Evolutionary conservation across 2,329 filamentous ascomycete species (phyloP).

Genomic region (Pestalotiopsis sp.): DNA sequence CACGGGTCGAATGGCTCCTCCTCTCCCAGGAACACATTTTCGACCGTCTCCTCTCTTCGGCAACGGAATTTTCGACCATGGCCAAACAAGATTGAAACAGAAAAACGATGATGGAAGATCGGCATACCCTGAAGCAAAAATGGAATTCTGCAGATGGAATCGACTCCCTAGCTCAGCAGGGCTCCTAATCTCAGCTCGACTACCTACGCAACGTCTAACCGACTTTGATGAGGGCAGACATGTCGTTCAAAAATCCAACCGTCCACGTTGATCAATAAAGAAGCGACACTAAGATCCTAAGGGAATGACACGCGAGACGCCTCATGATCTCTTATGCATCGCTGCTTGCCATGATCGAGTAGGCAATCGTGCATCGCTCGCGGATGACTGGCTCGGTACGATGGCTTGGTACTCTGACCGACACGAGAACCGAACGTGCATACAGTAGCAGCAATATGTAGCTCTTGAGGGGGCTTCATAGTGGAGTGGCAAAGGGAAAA

Average conservation of each 20-base stretch:
- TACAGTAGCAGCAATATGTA: not conserved
- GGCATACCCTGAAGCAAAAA: not conserved
- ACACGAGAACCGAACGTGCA: not conserved
- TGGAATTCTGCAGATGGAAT: not conserved
- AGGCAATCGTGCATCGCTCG: not conserved
- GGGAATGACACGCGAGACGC: slow-evolving; percentile 2
- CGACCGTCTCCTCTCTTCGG: not conserved
- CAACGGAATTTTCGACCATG: not conserved
- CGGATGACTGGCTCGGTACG: not conserved
- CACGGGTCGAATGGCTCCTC: not conserved
- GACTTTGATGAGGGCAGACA: not conserved
- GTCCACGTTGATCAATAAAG: not conserved
- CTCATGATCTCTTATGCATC: slow-evolving; percentile 3
- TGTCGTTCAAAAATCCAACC: not conserved
- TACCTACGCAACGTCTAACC: too few relatives aligned
- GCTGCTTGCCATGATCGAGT: not conserved
- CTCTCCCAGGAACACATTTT: not conserved
- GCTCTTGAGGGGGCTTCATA: not conserved
- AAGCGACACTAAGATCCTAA: not conserved
- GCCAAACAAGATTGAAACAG: not conserved
- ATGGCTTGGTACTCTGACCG: not conserved
- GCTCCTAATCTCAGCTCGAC: too few relatives aligned
- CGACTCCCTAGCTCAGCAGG: not conserved
- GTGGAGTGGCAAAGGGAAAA: not conserved
- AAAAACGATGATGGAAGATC: not conserved